Base-by-base conservation (phyloP, 768 basidiomycete species). In the Calvatia gigantea region DNA sequence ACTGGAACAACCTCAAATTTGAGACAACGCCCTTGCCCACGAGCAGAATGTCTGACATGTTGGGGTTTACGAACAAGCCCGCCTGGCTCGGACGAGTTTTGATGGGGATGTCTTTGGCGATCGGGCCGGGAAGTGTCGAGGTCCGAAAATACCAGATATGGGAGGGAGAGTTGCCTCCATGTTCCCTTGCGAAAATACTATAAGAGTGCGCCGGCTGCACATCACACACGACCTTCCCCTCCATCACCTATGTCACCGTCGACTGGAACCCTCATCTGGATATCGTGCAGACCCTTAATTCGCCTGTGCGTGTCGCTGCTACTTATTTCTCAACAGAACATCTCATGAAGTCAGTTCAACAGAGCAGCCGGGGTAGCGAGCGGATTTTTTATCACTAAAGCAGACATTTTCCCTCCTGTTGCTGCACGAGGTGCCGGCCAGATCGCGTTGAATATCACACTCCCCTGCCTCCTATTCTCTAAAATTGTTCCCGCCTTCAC, bases 401-500 rank as follows among this genome's bases (percentile, higher is more conserved):
- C 74, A 0, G 83, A 83, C 31, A 74, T 87, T 25, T 80, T 89
- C 37, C 79, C 86, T 3, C 64, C 75, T 1, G 70, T 77, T 19
- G 87, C 84, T 6, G 79, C 86, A 4, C 70, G 79, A 48, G 82
- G 85, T 4, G 76, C 75, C 1, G 85, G 82, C 0, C 84, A 87
- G 58, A 69, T 89, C 6, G 65, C 83, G 27, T 67, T 90, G 72
- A 87, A 86, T 59, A 75, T 89, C 52, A 73, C 82, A 2, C 61
- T 85, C 7, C 87, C 87, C 8, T 78, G 77, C 60, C 75, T 89
- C 12, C 68, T 89, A 73, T 88, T 90, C 67, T 86, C 85, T 6
- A 86, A 82, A 58, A 87, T 90, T 46, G 76, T 90, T 0, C 84
- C 86, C 0, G 79, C 85, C 2, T 86, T 89, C 58, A 78, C 73